Evolutionary conservation across 116 monocot species (phyloP).

Genomic region (Zostera marina): DNA sequence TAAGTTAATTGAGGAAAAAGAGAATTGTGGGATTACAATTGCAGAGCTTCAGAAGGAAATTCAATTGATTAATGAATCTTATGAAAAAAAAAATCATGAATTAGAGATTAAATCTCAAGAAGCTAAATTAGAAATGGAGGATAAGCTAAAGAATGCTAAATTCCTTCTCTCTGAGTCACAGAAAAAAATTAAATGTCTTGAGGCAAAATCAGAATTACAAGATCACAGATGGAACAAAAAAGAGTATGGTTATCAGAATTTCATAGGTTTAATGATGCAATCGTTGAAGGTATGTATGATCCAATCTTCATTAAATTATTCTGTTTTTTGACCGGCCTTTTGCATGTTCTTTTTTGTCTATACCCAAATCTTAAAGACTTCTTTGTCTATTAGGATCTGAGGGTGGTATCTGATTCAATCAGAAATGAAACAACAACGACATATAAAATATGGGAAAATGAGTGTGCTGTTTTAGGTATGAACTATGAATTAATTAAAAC

Average conservation of each 20-base stretch:
- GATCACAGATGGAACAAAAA: slow-evolving; percentile 52
- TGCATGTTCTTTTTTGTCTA: background rate
- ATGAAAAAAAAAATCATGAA: slow-evolving; percentile 25
- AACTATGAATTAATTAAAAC: too few relatives aligned
- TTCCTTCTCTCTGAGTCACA: slow-evolving; percentile 30
- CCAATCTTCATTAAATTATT: background rate
- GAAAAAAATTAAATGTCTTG: slow-evolving; percentile 39
- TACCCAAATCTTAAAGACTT: background rate
- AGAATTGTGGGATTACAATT: slow-evolving; percentile 31
- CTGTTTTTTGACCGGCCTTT: background rate
- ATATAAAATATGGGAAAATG: slow-evolving; percentile 51
- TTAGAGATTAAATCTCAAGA: slow-evolving; percentile 13
- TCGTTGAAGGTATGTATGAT: slow-evolving; percentile 43
- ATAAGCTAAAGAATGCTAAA: slow-evolving; percentile 34
- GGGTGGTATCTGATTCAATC: slow-evolving; percentile 42
- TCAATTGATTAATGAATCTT: slow-evolving; percentile 16
- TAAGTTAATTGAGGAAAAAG: slow-evolving; percentile 45
- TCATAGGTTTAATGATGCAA: slow-evolving; percentile 33
- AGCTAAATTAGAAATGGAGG: slow-evolving; percentile 21
- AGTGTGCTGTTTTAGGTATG: slow-evolving; percentile 58
- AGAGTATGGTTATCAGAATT: slow-evolving; percentile 39
- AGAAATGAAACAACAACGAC: slow-evolving; percentile 39
- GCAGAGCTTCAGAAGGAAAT: slow-evolving; percentile 45
- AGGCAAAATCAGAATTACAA: slow-evolving; percentile 42
- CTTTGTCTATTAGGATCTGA: slow-evolving; percentile 35